Conservation (phyloP, 139 green algal genomes). For the Astrephomene gubernaculifera region DNA sequence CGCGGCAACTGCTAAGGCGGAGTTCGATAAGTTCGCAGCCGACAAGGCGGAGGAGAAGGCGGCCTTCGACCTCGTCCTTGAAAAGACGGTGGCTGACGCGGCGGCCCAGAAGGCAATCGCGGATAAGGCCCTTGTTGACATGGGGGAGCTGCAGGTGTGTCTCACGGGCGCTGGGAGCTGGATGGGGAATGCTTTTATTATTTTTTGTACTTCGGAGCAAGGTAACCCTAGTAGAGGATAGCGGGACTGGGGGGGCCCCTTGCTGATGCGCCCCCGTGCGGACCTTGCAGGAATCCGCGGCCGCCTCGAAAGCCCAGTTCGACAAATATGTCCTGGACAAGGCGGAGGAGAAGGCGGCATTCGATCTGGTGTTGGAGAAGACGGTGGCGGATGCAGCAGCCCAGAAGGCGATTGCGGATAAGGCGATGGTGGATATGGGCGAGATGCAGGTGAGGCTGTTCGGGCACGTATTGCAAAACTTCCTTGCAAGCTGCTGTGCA, state of each 20-base stretch:
- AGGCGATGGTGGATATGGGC: conserved; percentile 7
- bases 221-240: too few relatives aligned
- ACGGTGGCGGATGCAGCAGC: background rate
- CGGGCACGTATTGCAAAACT: too few relatives aligned
- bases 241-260: too few relatives aligned
- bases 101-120: conserved; percentile 4
- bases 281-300: conserved; percentile 8
- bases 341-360: conserved; percentile 32
- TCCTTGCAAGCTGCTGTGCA: too few relatives aligned
- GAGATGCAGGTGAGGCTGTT: background rate
- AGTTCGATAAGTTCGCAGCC: conserved; percentile 33
- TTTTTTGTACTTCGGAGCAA: too few relatives aligned
- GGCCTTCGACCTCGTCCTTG: conserved; percentile 11
- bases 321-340: conserved; percentile 31
- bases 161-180: too few relatives aligned
- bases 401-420: conserved; percentile 27
- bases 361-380: conserved; percentile 19
- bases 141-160: conserved; percentile 23
- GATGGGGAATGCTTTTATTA: too few relatives aligned
- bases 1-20: conserved; percentile 3
- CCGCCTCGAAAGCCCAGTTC: conserved; percentile 6
- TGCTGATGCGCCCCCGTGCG: too few relatives aligned
- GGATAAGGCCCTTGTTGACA: conserved; percentile 21
- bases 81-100: background rate
- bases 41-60: conserved; percentile 41